Evolutionary conservation across 371 early-diverging fungal species (phyloP), one percentile per base, ranked within the genome.

Genomic region (Thermomucor indicae-seudaticae): DNA sequence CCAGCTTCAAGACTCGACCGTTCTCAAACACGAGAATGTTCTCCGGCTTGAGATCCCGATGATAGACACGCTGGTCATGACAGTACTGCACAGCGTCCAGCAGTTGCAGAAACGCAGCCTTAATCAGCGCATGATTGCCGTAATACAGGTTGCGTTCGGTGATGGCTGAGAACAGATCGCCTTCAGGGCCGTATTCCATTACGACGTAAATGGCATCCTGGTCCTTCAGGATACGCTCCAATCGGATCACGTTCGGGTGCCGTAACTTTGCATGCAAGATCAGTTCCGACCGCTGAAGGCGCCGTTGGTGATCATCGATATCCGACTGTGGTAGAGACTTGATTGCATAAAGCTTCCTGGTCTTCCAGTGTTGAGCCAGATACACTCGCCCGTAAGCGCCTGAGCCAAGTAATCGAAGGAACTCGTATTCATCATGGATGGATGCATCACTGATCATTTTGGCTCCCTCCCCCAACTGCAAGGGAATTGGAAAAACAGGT

Each of bases 31-130:
- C 71, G 28, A 82, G 56, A 23, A 85, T 70, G 43, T 83, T 85
- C 55, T 85, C 86, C 28, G 88, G 88, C 58, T 88, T 88, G 10
- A 88, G 66, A 60, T 91, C 92, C n/a, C 90, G 79, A 51, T 88
- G 88, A 57, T 67, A 81, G 6, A 88, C 70, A 12, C 74, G 67
- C 8, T 67, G 52, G 0, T 57, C 49, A 53, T 86, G 88, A 46
- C 80, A 79, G 48, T 73, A 72, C 31, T 58, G 51, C 10, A 85
- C 77, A 4, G 85, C 84, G 22, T 72, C 65, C 10, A 78, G 48
- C 28, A 85, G 57, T 52, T 83, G 81, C 19, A 78, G 48, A 57
- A 81, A 83, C 46, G 74, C 79, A 30, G 54, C 53, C 50, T 70
- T 66, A 48, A 82, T 81, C 10, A 67, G 55, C 14, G 34, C 29